Percentiles rank a stretch among this genome's conserved stretches.
These are phyloP conservation scores for Biscogniauxia marginata DNA, from an alignment of 2,329 filamentous ascomycete species.

Conservation along the genomic window DNA sequence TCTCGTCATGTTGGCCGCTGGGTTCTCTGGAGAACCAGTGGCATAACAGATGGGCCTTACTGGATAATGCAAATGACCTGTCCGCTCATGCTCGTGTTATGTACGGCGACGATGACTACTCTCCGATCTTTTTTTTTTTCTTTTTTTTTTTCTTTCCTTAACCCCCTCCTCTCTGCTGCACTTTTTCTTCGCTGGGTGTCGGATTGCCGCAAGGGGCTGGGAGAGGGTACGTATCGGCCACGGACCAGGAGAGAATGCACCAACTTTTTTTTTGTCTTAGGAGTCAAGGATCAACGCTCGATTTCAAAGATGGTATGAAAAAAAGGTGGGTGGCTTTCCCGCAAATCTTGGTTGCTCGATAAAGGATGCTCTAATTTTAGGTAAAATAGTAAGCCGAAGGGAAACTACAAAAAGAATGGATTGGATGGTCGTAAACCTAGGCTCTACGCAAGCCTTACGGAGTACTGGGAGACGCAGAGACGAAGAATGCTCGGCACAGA, in stretches of 20 bases:
- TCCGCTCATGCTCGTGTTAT: conserved; percentile 16
- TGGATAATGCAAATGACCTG: conserved; percentile 13
- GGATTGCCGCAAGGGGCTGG: conserved; percentile 25
- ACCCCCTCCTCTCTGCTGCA: conserved; percentile 7
- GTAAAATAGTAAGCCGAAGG: neutral
- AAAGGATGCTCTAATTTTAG: conserved; percentile 2
- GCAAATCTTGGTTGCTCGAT: neutral
- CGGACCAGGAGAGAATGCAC: conserved; percentile 16
- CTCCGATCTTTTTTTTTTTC: conserved; percentile 12
- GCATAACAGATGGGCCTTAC: conserved; percentile 27
- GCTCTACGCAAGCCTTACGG: neutral
- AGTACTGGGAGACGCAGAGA: neutral
- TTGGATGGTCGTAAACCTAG: neutral
- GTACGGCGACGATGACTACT: conserved; percentile 11
- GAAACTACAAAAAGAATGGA: neutral
- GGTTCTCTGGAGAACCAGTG: conserved; percentile 20
- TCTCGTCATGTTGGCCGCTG: conserved; percentile 52
- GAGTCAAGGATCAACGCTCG: neutral
- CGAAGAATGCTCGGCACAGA: neutral
- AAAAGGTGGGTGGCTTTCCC: neutral
- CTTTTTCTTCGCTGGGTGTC: conserved; percentile 11
- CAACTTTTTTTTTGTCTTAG: conserved; percentile 21
- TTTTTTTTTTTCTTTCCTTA: conserved; percentile 10
- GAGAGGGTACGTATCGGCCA: conserved; percentile 12
- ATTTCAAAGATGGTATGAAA: neutral